These are phyloP conservation scores for Fusarium redolens DNA, from an alignment of 2,329 filamentous ascomycete species.

Conservation along the genomic window DNA sequence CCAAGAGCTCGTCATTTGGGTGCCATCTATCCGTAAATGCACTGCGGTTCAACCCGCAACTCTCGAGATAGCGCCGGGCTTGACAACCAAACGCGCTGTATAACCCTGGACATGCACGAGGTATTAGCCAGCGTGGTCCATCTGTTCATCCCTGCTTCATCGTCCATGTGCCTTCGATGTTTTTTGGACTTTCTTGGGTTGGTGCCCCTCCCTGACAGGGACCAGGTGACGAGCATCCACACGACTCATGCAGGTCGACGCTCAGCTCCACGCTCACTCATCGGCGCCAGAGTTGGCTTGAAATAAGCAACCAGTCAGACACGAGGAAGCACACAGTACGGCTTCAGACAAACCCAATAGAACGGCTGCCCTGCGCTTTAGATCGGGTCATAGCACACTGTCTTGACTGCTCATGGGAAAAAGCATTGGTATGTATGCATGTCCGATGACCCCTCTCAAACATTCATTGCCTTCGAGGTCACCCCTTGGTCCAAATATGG, in stretches of 20 bases:
- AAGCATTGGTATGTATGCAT: conserved; percentile 17
- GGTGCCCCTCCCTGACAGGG: conserved; percentile 29
- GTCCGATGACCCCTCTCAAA: conserved; percentile 35
- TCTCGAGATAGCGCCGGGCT: conserved; percentile 47
- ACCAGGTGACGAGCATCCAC: conserved; percentile 37
- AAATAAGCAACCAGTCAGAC: conserved; percentile 36
- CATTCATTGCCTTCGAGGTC: conserved; percentile 14
- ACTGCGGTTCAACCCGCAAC: conserved; percentile 51
- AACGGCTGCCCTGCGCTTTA: conserved; percentile 42
- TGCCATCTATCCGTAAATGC: conserved; percentile 46
- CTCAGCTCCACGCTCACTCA: conserved; percentile 36
- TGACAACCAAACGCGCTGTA: conserved; percentile 39
- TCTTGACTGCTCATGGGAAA: conserved; percentile 13
- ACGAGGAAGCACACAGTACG: conserved; percentile 34
- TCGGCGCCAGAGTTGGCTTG: conserved; percentile 35
- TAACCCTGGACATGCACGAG: conserved; percentile 39
- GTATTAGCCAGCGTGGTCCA: conserved; percentile 19
- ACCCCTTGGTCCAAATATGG: conserved; percentile 20
- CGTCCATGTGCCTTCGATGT: conserved; percentile 21
- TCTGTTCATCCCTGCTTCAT: conserved; percentile 31
- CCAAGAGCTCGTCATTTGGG: conserved; percentile 24
- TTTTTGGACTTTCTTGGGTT: conserved; percentile 23
- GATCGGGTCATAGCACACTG: conserved; percentile 39
- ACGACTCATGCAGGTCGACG: conserved; percentile 39
- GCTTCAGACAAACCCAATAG: conserved; percentile 35